These are phyloP conservation scores for Salix brachista DNA, from an alignment of 345 rosid genomes.

Conservation along the genomic window DNA sequence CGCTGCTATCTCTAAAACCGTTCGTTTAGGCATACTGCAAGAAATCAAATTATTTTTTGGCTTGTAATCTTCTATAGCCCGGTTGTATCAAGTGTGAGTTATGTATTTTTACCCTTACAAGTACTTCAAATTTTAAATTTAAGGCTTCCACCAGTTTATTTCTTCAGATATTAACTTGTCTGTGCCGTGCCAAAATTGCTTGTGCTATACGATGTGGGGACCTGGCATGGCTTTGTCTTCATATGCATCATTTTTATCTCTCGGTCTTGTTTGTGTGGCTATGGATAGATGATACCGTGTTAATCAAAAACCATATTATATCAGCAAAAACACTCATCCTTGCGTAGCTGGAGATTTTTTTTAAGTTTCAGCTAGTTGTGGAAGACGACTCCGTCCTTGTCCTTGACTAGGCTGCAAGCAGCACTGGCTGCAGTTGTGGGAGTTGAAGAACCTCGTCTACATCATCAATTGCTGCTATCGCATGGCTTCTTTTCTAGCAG, in stretches of 20 bases:
- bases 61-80: not conserved
- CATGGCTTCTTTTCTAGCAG: not conserved
- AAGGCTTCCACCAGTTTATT: not conserved
- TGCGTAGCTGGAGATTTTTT: not conserved
- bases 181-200: not conserved
- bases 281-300: not conserved
- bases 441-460: not conserved
- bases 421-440: not conserved
- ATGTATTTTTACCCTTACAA: not conserved
- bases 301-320: not conserved
- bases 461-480: not conserved
- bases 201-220: not conserved
- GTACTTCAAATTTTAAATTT: not conserved
- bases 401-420: not conserved
- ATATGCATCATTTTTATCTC: not conserved
- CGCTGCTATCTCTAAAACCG: not conserved
- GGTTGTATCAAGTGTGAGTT: not conserved
- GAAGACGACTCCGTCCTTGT: not conserved
- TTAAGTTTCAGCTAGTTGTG: not conserved
- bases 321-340: not conserved
- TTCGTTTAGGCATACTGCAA: not conserved
- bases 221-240: not conserved
- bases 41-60: not conserved
- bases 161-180: not conserved
- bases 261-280: slow-evolving; percentile 1